Evolutionary conservation across 2,329 filamentous ascomycete species (phyloP).

Genomic region (Conoideocrella luteorostrata): DNA sequence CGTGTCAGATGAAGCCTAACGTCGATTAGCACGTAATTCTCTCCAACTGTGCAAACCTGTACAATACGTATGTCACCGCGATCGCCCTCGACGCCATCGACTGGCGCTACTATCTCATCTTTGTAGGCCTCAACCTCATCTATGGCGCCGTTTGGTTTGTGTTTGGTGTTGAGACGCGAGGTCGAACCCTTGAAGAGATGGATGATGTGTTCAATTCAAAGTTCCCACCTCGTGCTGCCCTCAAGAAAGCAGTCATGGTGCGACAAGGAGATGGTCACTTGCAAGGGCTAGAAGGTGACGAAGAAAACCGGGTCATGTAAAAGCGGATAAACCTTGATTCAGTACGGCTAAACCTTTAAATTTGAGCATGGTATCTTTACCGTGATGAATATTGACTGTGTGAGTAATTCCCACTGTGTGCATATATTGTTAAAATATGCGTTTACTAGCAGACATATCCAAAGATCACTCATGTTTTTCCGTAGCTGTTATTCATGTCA

Average conservation of each 20-base stretch:
- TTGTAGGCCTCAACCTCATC: slow-evolving; percentile 24
- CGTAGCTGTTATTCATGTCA: too few relatives aligned
- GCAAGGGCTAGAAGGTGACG: slow-evolving; percentile 7
- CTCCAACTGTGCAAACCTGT: slow-evolving; percentile 24
- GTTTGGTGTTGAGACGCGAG: slow-evolving; percentile 23
- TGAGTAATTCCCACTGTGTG: too few relatives aligned
- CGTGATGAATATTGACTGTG: too few relatives aligned
- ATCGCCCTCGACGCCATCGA: slow-evolving; percentile 23
- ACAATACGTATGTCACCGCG: slow-evolving; percentile 25
- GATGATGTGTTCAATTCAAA: slow-evolving; percentile 33
- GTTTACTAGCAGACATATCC: too few relatives aligned
- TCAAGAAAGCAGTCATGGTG: slow-evolving; percentile 25
- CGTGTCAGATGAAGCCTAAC: too few relatives aligned
- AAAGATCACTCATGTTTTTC: too few relatives aligned
- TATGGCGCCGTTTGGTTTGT: slow-evolving; percentile 22
- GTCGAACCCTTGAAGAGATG: slow-evolving; percentile 36
- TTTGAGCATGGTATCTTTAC: too few relatives aligned
- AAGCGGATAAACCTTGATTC: too few relatives aligned
- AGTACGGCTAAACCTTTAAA: too few relatives aligned
- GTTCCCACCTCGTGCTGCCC: slow-evolving; percentile 30
- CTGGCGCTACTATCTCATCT: slow-evolving; percentile 25
- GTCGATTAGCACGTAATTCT: slow-evolving; percentile 18
- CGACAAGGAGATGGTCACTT: slow-evolving; percentile 16
- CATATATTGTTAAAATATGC: too few relatives aligned
- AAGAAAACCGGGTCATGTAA: neutral